Base-by-base conservation (phyloP, 257 asterid species). In the Solanum virginianum region DNA sequence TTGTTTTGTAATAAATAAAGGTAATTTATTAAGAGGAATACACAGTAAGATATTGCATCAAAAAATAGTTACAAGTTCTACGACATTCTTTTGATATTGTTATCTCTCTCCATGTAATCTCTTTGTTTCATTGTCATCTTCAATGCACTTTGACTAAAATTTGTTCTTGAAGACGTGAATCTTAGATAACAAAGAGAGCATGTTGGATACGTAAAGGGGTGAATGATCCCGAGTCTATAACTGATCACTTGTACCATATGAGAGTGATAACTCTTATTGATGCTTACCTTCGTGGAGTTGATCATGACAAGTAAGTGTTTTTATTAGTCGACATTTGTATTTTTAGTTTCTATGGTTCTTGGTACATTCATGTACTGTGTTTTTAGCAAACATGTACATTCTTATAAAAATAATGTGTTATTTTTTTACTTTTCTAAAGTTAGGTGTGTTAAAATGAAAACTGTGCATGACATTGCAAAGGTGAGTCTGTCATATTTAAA, bases 391-490 rank as follows among this genome's bases (percentile, higher is more conserved):
- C 59, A 29, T 51, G 3, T 26, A 17, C 17, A 77, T 53, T 77
- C 15, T 51, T 77, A 24, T 26, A 8, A 49, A 5, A 54, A 26
- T 80, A 66, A 59, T 77, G 51, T 63, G 10, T 15, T 20, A 43
- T 0, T 51, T 60, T 80, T 29, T 36, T 62, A 32, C 75, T 85
- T 69, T 85, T 85, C 47, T 81, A 51, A 80, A 60, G 75, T 84
- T 94, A 96, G 99, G 97, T 96, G 99, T 85, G 88, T 96, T 84
- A 96, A 95, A 89, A 96, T 96, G 95, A 98, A 98, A 39, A 90
- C 95, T 75, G 99, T 95, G 86, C 99, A 95, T 60, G 99, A 95
- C 88, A 91, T 95, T 88, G 99, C 98, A n/a, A 95, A 93, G 99
- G 98, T 94, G 86, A 90, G 88, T 84, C 80, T 69, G 69, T 60